Base-by-base conservation (phyloP, 176 grass and related monocot species). In the Echinochloa phyllopogon region DNA sequence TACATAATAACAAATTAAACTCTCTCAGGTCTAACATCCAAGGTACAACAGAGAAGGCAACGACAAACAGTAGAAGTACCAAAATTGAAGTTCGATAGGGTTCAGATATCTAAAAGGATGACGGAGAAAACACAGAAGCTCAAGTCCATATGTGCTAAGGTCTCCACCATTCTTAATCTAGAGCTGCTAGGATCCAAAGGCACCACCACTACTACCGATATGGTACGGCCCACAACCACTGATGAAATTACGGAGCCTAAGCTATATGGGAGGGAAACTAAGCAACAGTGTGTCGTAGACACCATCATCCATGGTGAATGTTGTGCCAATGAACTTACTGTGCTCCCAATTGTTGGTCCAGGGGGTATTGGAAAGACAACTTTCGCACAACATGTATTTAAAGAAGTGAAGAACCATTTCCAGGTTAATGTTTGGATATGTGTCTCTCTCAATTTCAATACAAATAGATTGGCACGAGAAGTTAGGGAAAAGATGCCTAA, bases 231-330 rank as follows among this genome's bases (percentile, higher is more conserved):
- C 74, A 61, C 21, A 12, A 13, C 49, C 12, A 52, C 15, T 52
- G 50, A 52, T 10, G 48, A 50, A 52, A 76, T 41, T n/a, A 59
- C n/a, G 14, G 60, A 80, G 47, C 15, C 37, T 21, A 61, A 72
- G 36, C 65, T 89, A 43, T 41, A 79, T 48, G 87, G 87, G 16
- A 84, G 87, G 70, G 42, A 79, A 13, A 17, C 57, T 11, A 13
- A 63, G 21, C 42, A 44, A 44, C 42, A 44, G 42, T 8, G 42
- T 44, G 42, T 44, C 0, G 42, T 44, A 44, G 42, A 44, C 8
- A 8, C 42, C 42, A 44, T 44, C 8, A 44, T 44, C 42, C 5
- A 44, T 44, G 42, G 42, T 44, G 42, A 44, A 44, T 44, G 42
- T 6, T 44, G 42, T 44, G 42, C 42, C 42, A 44, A 44, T 44